Conservation (phyloP, 2,329 filamentous ascomycete species). For the Aspergillus calidoustus region DNA sequence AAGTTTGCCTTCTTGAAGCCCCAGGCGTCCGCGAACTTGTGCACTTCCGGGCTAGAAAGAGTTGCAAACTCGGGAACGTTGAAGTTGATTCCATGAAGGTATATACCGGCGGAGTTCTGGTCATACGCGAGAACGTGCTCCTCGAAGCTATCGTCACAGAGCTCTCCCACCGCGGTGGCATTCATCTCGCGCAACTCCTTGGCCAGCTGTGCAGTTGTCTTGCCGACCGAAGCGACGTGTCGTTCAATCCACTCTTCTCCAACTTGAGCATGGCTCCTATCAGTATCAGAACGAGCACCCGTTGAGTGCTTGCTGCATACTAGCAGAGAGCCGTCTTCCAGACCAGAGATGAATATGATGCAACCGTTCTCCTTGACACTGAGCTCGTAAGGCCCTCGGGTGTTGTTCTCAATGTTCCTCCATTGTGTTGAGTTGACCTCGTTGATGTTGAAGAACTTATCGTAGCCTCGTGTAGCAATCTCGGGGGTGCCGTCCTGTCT, state of each 20-base stretch:
- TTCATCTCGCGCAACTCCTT: constrained; percentile 77
- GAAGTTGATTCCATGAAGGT: constrained; percentile 93
- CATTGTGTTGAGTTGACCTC: constrained; percentile 84
- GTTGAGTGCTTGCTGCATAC: constrained; percentile 99
- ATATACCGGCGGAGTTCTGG: constrained; percentile 81
- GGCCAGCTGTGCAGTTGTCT: constrained; percentile 78
- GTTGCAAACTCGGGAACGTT: constrained; percentile 93
- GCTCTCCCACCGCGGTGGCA: constrained; percentile 90
- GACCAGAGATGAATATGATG: constrained; percentile 93
- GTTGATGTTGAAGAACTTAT: constrained; percentile 97
- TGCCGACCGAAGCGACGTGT: constrained; percentile 78
- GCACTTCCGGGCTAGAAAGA: constrained; percentile 80
- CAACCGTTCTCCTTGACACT: constrained; percentile 99
- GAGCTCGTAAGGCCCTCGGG: constrained; percentile 87
- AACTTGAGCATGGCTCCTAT: constrained; percentile 79
- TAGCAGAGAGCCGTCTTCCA: constrained; percentile 85
- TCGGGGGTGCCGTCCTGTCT: constrained; percentile 68
- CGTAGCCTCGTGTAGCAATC: constrained; percentile 88
- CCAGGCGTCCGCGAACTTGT: constrained; percentile 88
- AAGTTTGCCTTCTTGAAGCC: constrained; percentile 90
- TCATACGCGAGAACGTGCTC: constrained; percentile 94
- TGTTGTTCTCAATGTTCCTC: constrained; percentile 75
- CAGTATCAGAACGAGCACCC: constrained; percentile 71
- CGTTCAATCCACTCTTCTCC: constrained; percentile 81
- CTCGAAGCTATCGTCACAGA: constrained; percentile 95